phyloP scores from a whole-genome alignment of 1,139 yeast genomes.

The Hansenula lynferdii region DNA sequence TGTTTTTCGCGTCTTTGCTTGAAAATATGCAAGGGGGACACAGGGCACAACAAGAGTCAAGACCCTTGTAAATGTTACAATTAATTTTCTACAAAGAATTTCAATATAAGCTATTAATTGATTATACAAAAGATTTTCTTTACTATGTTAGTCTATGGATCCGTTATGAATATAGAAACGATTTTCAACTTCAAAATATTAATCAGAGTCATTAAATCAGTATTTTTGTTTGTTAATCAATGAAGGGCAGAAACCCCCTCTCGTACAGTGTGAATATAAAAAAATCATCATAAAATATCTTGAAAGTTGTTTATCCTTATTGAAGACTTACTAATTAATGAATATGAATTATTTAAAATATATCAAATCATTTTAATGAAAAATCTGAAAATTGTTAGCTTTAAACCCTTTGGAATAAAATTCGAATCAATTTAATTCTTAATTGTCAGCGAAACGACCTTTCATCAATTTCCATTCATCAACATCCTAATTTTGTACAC shows the following conservation, averaged over 20 bases:
- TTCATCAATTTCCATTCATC: slow-evolving; percentile 58
- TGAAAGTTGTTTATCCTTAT: not conserved
- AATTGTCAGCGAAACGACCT: slow-evolving; percentile 37
- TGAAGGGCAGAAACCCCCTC: slow-evolving; percentile 35
- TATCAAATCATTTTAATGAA: not conserved
- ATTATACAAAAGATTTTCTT: not conserved
- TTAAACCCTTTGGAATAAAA: not conserved
- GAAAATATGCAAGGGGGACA: too few relatives aligned
- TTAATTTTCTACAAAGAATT: too few relatives aligned
- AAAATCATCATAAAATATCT: slow-evolving; percentile 42
- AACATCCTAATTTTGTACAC: slow-evolving; percentile 63
- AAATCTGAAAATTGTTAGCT: not conserved
- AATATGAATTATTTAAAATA: not conserved
- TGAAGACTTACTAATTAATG: not conserved
- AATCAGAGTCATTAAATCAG: slow-evolving; percentile 87
- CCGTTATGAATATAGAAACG: not conserved
- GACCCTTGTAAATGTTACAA: too few relatives aligned
- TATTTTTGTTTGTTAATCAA: slow-evolving; percentile 48
- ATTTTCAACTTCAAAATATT: slow-evolving; percentile 1
- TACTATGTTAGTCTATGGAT: not conserved
- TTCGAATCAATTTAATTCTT: not conserved
- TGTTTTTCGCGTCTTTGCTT: too few relatives aligned
- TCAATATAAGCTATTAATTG: too few relatives aligned
- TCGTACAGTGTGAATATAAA: slow-evolving; percentile 64
- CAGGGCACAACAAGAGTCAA: too few relatives aligned